Evolutionary conservation across 2,329 filamentous ascomycete genomes (phyloP), one percentile per base, ranked within the genome.

Genomic region (Fusarium gaditjirri): DNA sequence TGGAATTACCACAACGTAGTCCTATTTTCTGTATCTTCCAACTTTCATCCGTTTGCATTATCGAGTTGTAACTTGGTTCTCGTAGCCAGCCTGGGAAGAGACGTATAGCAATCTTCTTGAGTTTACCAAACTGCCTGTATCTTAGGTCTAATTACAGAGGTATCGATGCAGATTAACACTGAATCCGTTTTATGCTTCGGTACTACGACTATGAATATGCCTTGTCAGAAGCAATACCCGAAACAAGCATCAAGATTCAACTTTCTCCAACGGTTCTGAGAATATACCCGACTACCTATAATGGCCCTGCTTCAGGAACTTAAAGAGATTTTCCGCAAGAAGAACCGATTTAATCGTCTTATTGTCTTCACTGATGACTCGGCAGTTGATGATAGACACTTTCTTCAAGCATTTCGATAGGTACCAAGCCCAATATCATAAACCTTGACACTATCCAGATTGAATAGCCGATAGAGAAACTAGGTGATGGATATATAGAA

Each of bases 271-370:
- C 14, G 21, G 17, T 13, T 5, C 16, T 33, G 46, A 10, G 8
- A 23, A 23, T 33, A 9, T 3, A n/a, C 10, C 14, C 9, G 7
- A 13, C 17, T 27, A 2, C 23, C 25, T 16, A 12, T 4, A 9
- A 13, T 39, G 23, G 10, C 19, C n/a, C 10, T 27, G 1, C 3
- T 27, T 27, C 2, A n/a, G 23, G 9, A n/a, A 27, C 10, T 38
- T 5, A 16, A 16, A 50, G 4, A 25, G 13, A 35, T 4, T 35
- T 2, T 1, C 16, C 8, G 2, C n/a, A 14, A 21, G 16, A 21
- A 35, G 6, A 14, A 25, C 3, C 11, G 31, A 16, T 10, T 25
- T 5, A 36, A 16, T 21, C 7, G 4, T 35, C 9, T 36, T 25
- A 11, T 50, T 23, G 6, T 50, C n/a, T 36, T 14, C 12, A 10